Evolutionary conservation across 2,329 filamentous ascomycete genomes (phyloP), one percentile per base, ranked within the genome.

Genomic region (Zelopaecilomyces penicillatus): DNA sequence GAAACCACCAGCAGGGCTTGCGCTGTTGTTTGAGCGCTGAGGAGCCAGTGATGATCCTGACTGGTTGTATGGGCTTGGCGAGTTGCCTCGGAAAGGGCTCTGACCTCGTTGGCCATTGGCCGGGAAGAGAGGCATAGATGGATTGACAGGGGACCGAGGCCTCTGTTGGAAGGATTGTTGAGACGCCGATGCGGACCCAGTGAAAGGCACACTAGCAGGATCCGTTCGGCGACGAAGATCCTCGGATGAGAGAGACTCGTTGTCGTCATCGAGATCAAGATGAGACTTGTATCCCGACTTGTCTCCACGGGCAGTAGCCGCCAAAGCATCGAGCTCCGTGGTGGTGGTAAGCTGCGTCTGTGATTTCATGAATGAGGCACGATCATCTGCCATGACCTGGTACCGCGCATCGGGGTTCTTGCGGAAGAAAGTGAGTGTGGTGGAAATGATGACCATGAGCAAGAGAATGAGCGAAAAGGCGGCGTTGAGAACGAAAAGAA

Each of bases 311-410:
- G 90, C 90, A 5, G 89, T 95, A 11, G 86, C 87, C 52, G 87
- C 90, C 46, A 96, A 71, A 6, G 90, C 90, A 63, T 96, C 89
- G 41, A 96, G 76, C 66, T 96, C 90, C 6, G 89, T 95, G 4
- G 84, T 87, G 11, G 74, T 69, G 38, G 67, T 78, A 43, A 95
- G 72, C 58, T 91, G 83, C 5, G 86, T 86, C 64, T 93, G 86
- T 10, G 89, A 95, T 73, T 96, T 96, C 81, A 96, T 95, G 69
- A 97, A 96, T 7, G 90, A 96, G 42, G 87, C 88, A 56, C 91
- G 84, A 65, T 97, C 91, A 58, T 97, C 91, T 44, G 85, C 85
- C 90, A 97, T 96, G 57, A 88, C 89, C 66, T 95, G 88, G 67
- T 97, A 97, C 50, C 90, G 83, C 36, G 85, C 87, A 62, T 97